phyloP scores from a whole-genome alignment of 2,329 filamentous ascomycete genomes.

The Xylaria sp. region DNA sequence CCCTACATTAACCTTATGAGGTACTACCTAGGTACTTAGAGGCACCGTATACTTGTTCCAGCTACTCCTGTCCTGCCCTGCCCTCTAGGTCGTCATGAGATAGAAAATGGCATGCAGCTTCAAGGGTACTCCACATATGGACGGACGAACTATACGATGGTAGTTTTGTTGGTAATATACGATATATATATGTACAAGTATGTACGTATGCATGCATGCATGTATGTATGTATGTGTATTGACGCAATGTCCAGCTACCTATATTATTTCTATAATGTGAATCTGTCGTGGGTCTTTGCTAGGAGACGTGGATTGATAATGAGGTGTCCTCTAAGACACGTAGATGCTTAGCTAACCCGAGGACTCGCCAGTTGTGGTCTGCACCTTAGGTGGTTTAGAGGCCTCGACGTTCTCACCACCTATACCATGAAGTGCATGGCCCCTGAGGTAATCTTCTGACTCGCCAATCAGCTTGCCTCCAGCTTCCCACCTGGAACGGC shows the following conservation, averaged over 20 bases:
- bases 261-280: constrained; percentile 9
- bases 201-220: not conserved
- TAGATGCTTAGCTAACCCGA: not conserved
- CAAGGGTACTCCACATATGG: not conserved
- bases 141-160: not conserved
- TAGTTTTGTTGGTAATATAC: not conserved
- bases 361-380: not conserved
- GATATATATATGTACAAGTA: not conserved
- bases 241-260: not conserved
- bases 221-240: not conserved
- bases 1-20: too few species aligned
- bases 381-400: constrained; percentile 15
- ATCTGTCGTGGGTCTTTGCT: not conserved
- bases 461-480: constrained; percentile 87
- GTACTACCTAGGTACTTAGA: not conserved
- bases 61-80: not conserved
- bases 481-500: constrained; percentile 77
- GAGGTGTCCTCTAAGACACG: constrained; percentile 1
- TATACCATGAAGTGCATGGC: constrained; percentile 54
- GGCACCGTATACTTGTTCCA: not conserved
- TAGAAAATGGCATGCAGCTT: not conserved
- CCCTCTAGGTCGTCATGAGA: too few species aligned
- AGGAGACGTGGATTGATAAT: not conserved
- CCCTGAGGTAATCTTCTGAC: constrained; percentile 86
- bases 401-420: constrained; percentile 24